Evolutionary conservation across 208 protist genomes (phyloP).

Genomic region (Sergeia podlipaevii): DNA sequence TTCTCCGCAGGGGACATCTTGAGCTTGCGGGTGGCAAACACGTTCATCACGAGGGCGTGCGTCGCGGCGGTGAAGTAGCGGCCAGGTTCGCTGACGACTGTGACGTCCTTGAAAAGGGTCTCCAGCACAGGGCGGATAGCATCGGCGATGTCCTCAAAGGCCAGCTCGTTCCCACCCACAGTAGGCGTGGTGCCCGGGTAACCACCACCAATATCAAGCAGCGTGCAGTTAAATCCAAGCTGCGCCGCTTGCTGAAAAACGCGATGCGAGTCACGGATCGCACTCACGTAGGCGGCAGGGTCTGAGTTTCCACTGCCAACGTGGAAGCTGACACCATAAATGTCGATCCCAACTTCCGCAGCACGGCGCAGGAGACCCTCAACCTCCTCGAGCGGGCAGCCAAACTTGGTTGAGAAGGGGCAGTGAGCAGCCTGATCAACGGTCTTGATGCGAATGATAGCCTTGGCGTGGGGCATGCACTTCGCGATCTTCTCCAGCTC

Average conservation of each 20-base stretch:
- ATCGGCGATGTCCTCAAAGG: conserved; percentile 54
- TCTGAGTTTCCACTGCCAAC: conserved; percentile 84
- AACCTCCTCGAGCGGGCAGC: conserved; percentile 35
- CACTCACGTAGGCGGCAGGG: conserved; percentile 41
- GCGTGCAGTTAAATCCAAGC: conserved; percentile 62
- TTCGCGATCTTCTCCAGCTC: conserved; percentile 76
- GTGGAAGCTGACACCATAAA: conserved; percentile 87
- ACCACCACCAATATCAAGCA: conserved; percentile 90
- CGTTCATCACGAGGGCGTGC: conserved; percentile 64
- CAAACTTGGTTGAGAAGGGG: conserved; percentile 85
- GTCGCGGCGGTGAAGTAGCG: conserved; percentile 72
- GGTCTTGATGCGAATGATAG: conserved; percentile 67
- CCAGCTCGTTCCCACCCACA: background rate
- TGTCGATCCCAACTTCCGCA: conserved; percentile 29
- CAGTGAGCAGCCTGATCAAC: conserved; percentile 66
- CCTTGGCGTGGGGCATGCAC: conserved; percentile 36
- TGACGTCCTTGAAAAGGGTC: conserved; percentile 56
- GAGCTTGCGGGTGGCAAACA: conserved; percentile 49
- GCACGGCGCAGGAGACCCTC: conserved; percentile 35
- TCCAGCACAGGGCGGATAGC: conserved; percentile 50
- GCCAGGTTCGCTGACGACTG: conserved; percentile 82
- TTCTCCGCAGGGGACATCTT: conserved; percentile 14
- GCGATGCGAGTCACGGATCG: conserved; percentile 40
- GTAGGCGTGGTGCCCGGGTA: conserved; percentile 49
- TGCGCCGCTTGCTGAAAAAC: conserved; percentile 58